phyloP scores from a whole-genome alignment of 2,329 filamentous ascomycete genomes.

The Alternaria longipes region DNA sequence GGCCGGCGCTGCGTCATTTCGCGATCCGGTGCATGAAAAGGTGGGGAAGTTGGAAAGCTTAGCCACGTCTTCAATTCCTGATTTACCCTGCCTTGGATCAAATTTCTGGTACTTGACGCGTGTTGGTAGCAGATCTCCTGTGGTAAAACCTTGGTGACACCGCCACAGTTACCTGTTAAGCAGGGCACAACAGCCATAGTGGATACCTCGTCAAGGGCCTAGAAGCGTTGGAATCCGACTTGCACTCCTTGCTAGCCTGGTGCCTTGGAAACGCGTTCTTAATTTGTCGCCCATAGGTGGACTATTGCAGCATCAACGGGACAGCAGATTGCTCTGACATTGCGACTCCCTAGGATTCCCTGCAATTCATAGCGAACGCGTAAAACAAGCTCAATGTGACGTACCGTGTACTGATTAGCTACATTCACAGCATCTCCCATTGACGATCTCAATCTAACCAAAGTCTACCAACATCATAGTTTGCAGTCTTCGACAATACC shows the following conservation, averaged over 20 bases:
- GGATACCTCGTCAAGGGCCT: constrained; percentile 24
- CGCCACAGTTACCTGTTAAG: constrained; percentile 31
- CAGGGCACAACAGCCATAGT: constrained; percentile 17
- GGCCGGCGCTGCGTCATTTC: constrained; percentile 40
- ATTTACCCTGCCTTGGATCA: constrained; percentile 21
- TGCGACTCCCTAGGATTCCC: not conserved
- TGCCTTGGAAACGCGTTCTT: constrained; percentile 22
- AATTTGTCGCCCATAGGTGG: constrained; percentile 19
- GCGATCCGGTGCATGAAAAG: constrained; percentile 22
- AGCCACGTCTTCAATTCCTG: constrained; percentile 33
- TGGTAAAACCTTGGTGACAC: constrained; percentile 11
- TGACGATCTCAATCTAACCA: constrained; percentile 5
- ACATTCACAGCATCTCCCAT: not conserved
- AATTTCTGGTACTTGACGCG: constrained; percentile 17
- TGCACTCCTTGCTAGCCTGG: not conserved
- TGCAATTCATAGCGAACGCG: not conserved
- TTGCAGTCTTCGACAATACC: not conserved
- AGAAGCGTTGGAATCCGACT: constrained; percentile 20
- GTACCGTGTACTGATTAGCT: constrained; percentile 6
- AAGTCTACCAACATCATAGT: not conserved
- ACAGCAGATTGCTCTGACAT: constrained; percentile 16
- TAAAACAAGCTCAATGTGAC: constrained; percentile 6
- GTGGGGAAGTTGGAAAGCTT: constrained; percentile 38
- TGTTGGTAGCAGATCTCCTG: constrained; percentile 6
- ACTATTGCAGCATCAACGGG: constrained; percentile 10